Conservation (phyloP, 1,139 yeast genomes). For the Debaryomyces singareniensis region DNA sequence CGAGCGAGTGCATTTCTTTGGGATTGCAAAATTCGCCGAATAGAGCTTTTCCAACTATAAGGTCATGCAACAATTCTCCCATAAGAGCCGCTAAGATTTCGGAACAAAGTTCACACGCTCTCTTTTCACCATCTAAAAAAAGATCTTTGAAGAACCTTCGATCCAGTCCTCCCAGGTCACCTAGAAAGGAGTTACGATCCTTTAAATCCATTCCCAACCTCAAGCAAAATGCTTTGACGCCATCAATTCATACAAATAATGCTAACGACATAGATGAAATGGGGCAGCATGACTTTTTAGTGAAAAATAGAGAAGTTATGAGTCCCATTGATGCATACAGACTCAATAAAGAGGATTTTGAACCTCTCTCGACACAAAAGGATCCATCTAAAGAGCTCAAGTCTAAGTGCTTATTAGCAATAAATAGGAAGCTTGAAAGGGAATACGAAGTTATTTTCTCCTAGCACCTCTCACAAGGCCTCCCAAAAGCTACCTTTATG, state of each 20-base stretch:
- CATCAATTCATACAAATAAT: neutral
- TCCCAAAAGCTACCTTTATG: conserved; percentile 1
- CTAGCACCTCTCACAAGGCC: conserved; percentile 1
- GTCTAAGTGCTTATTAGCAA: neutral
- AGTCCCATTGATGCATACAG: too few relatives aligned
- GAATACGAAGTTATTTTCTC: neutral
- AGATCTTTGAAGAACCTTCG: neutral
- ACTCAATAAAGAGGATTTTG: too few relatives aligned
- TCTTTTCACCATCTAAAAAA: neutral
- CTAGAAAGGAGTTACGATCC: neutral
- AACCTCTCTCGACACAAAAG: too few relatives aligned
- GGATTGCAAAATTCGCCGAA: too few relatives aligned
- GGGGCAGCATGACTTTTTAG: too few relatives aligned
- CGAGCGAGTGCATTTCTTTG: too few relatives aligned
- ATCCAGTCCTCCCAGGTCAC: neutral
- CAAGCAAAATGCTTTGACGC: neutral
- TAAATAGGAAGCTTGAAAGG: neutral
- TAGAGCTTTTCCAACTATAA: neutral
- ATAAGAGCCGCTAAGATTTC: neutral
- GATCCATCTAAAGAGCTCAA: too few relatives aligned
- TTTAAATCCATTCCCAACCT: neutral
- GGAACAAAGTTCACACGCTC: neutral
- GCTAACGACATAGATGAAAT: too few relatives aligned
- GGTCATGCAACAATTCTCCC: neutral
- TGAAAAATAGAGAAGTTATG: too few relatives aligned